phyloP scores from a whole-genome alignment of 2,329 filamentous ascomycete genomes.

The Claviceps paspali region DNA sequence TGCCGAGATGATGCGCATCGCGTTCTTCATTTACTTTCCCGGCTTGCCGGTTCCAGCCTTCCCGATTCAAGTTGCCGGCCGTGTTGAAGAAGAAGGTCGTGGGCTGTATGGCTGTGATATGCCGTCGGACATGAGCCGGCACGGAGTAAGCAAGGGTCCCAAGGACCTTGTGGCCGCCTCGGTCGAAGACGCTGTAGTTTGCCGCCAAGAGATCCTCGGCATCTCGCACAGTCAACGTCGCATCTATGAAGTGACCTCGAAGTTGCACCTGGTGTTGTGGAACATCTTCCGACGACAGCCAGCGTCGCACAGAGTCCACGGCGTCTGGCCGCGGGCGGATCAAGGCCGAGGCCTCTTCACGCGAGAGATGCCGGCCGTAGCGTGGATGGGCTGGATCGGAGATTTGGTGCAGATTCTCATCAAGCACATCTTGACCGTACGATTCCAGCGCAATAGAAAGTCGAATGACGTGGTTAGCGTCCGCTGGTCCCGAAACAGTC shows the following conservation, averaged over 20 bases:
- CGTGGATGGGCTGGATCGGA: constrained; percentile 30
- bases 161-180: constrained; percentile 25
- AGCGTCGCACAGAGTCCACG: constrained; percentile 24
- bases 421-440: constrained; percentile 16
- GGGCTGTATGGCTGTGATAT: constrained; percentile 32
- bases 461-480: constrained; percentile 10
- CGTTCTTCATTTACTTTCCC: no score
- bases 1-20: no score
- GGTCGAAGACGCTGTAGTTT: constrained; percentile 23
- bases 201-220: constrained; percentile 32
- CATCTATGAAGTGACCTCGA: constrained; percentile 25
- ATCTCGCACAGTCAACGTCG: constrained; percentile 22
- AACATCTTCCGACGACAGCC: constrained; percentile 27
- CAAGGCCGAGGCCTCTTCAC: constrained; percentile 32
- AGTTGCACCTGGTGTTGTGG: constrained; percentile 20
- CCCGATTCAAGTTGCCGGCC: neutral
- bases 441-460: constrained; percentile 18
- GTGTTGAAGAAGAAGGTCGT: constrained; percentile 23
- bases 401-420: constrained; percentile 29
- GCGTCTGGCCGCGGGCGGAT: constrained; percentile 27
- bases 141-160: constrained; percentile 24
- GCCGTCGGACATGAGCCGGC: constrained; percentile 15
- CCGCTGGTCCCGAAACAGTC: constrained; percentile 9
- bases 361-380: constrained; percentile 34
- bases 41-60: no score